Evolutionary conservation across 352 stramenopile genomes (phyloP).

Genomic region (Phytopythium ostracodes): DNA sequence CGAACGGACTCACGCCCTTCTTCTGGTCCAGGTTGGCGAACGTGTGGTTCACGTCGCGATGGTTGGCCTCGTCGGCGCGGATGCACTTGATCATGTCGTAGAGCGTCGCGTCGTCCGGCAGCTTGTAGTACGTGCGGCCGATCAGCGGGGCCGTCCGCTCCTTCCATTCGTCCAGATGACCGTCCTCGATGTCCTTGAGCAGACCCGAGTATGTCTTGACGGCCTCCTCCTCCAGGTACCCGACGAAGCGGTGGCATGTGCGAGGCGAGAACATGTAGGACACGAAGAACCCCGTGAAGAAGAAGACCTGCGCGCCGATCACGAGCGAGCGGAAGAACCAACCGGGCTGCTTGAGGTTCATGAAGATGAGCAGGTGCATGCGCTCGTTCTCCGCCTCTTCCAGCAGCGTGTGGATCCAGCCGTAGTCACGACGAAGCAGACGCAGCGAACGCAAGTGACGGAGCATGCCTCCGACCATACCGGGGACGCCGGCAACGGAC

Average conservation of each 20-base stretch:
- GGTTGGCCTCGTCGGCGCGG: conserved; percentile 86
- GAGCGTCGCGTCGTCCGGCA: conserved; percentile 65
- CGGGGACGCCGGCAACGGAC: conserved; percentile 63
- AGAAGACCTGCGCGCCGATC: conserved; percentile 77
- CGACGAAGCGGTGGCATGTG: conserved; percentile 90
- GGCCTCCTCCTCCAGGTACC: conserved; percentile 92
- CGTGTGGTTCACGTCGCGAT: conserved; percentile 87
- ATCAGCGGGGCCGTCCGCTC: conserved; percentile 62
- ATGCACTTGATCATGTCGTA: conserved; percentile 85
- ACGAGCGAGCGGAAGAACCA: conserved; percentile 69
- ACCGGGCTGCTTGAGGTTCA: conserved; percentile 84
- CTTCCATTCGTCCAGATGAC: conserved; percentile 75
- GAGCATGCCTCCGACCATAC: conserved; percentile 67
- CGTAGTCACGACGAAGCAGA: conserved; percentile 76
- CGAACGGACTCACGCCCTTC: conserved; percentile 48
- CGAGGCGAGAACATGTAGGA: conserved; percentile 86
- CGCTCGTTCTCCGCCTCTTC: conserved; percentile 93
- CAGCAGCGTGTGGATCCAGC: conserved; percentile 88
- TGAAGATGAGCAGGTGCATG: conserved; percentile 91
- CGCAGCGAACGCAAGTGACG: conserved; percentile 80
- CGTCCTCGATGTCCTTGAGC: conserved; percentile 85
- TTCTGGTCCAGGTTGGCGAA: conserved; percentile 54
- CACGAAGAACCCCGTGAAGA: conserved; percentile 81
- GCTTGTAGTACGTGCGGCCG: conserved; percentile 86
- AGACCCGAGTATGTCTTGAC: conserved; percentile 91